Evolutionary conservation across 805 yeast species (phyloP).

Genomic region (Teunomyces barrocoloradensis): DNA sequence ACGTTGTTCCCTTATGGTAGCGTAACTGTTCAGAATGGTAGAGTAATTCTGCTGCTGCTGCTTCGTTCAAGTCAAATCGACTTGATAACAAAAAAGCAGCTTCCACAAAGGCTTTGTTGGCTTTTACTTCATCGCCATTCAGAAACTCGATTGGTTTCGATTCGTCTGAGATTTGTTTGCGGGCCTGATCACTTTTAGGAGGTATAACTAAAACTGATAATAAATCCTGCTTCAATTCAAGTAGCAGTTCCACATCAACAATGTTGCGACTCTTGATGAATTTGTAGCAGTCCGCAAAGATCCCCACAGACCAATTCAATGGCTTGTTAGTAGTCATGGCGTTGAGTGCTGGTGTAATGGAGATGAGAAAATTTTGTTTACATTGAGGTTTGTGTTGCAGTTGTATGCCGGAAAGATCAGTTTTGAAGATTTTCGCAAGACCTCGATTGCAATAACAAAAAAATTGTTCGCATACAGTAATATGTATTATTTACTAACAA

Average conservation of each 20-base stretch:
- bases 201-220: constrained; percentile 40
- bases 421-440: too few species aligned
- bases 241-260: constrained; percentile 22
- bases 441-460: too few species aligned
- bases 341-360: not conserved
- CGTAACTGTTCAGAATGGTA: constrained; percentile 40
- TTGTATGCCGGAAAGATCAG: not conserved
- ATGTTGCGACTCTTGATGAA: constrained; percentile 31
- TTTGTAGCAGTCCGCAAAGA: constrained; percentile 45
- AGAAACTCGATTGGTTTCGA: constrained; percentile 41
- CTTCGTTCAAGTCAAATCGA: constrained; percentile 61
- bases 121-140: constrained; percentile 55
- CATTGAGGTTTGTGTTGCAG: not conserved
- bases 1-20: constrained; percentile 45
- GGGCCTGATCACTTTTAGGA: constrained; percentile 44
- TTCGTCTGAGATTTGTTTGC: constrained; percentile 43
- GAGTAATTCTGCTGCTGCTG: constrained; percentile 69
- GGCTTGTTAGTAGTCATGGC: constrained; percentile 6
- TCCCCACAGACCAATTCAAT: constrained; percentile 39
- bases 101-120: constrained; percentile 65
- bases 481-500: not conserved
- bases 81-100: constrained; percentile 57
- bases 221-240: constrained; percentile 46
- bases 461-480: too few species aligned
- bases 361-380: constrained; percentile 8